Percentiles rank a stretch among this genome's conserved stretches.
Conservation (phyloP, 2,329 filamentous ascomycete genomes). For the Fusarium sambucinum region DNA sequence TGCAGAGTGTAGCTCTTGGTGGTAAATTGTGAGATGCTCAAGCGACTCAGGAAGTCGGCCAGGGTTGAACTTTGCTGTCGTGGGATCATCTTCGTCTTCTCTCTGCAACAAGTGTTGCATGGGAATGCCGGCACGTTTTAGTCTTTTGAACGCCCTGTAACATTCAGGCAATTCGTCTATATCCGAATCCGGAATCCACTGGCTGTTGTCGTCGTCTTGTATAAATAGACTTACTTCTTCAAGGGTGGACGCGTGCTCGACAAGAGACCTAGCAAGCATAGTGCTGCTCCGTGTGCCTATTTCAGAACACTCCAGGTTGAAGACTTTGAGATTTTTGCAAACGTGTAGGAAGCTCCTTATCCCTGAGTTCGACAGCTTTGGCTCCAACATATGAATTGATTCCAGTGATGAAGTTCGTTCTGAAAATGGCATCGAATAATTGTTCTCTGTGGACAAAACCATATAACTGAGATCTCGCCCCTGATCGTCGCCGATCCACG, state of each 20-base stretch:
- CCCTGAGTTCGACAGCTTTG: background rate
- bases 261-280: background rate
- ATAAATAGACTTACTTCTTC: background rate
- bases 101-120: background rate
- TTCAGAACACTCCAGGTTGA: background rate
- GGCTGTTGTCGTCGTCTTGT: background rate
- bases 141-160: background rate
- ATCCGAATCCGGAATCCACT: too few relatives aligned
- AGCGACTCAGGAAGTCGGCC: background rate
- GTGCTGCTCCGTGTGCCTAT: accelerated
- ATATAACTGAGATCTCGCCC: background rate
- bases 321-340: background rate
- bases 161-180: background rate
- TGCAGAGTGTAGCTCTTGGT: accelerated
- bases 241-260: background rate
- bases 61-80: background rate
- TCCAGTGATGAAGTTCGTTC: conserved; percentile 3
- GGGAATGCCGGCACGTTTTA: background rate
- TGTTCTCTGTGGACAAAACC: background rate
- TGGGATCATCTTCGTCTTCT: background rate
- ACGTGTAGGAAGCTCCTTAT: background rate
- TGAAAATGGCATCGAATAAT: background rate
- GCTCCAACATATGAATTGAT: background rate
- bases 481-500: background rate
- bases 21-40: background rate